Evolutionary conservation across 805 yeast genomes (phyloP).

Genomic region (Yarrowia sp.): DNA sequence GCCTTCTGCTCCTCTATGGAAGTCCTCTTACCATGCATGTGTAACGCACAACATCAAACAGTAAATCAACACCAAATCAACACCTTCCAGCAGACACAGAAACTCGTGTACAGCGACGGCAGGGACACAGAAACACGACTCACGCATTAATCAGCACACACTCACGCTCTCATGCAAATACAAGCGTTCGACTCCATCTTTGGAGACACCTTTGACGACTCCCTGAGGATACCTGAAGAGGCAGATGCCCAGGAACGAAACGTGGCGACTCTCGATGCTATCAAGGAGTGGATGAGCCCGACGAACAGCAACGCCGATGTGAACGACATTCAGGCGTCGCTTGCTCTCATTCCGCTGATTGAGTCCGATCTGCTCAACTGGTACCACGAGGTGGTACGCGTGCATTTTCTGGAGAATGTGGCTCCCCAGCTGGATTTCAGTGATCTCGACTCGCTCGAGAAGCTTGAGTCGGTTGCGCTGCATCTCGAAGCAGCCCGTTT

Average conservation of each 20-base stretch:
- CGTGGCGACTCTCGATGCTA: not conserved
- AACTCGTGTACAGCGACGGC: not conserved
- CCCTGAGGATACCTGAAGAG: not conserved
- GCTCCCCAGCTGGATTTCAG: conserved; percentile 24
- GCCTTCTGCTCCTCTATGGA: too few species aligned
- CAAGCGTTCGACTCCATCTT: conserved; percentile 18
- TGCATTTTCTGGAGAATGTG: conserved; percentile 27
- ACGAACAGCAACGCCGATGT: not conserved
- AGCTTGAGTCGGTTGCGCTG: not conserved
- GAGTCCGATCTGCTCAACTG: not conserved
- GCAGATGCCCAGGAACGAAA: not conserved
- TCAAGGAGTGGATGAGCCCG: conserved; percentile 18
- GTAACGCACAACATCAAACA: conserved; percentile 7
- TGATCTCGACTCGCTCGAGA: not conserved
- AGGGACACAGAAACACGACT: not conserved
- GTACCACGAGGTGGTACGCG: conserved; percentile 26
- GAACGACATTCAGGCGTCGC: not conserved
- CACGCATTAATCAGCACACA: not conserved
- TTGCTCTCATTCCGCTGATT: conserved; percentile 2
- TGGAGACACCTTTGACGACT: conserved; percentile 22
- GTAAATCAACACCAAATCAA: not conserved
- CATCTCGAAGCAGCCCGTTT: conserved; percentile 14
- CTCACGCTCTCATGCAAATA: not conserved
- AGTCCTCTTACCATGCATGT: not conserved
- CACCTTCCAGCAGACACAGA: not conserved